phyloP scores from a whole-genome alignment of 805 yeast genomes.

The Candida piceae region DNA sequence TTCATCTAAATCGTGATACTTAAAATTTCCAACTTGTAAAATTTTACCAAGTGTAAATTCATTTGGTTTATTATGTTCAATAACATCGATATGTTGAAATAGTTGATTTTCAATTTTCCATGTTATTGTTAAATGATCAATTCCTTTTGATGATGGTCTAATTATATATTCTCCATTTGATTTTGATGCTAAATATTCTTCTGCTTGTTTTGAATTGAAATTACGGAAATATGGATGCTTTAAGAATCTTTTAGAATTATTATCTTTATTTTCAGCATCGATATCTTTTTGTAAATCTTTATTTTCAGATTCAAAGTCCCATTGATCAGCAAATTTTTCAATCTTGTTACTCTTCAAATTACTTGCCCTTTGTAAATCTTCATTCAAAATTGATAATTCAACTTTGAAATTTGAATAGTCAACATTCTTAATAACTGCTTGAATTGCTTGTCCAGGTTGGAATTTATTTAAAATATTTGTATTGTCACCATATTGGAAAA shows the following conservation, averaged over 20 bases:
- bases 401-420: constrained; percentile 74
- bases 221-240: constrained; percentile 90
- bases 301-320: constrained; percentile 78
- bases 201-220: constrained; percentile 83
- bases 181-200: constrained; percentile 83
- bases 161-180: constrained; percentile 89
- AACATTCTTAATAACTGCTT: constrained; percentile 68
- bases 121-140: constrained; percentile 83
- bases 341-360: constrained; percentile 31
- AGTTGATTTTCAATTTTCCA: constrained; percentile 93
- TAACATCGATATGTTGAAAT: constrained; percentile 86
- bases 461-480: constrained; percentile 35
- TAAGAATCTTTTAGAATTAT: constrained; percentile 68
- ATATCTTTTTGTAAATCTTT: constrained; percentile 55
- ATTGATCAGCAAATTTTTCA: constrained; percentile 53
- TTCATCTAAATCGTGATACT: constrained; percentile 88
- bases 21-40: constrained; percentile 57
- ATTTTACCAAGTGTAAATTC: constrained; percentile 57
- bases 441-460: constrained; percentile 74
- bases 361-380: constrained; percentile 54
- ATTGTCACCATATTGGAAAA: constrained; percentile 44
- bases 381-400: constrained; percentile 62
- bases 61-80: constrained; percentile 65
- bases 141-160: constrained; percentile 90
- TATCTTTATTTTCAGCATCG: constrained; percentile 59